Evolutionary conservation across 495 filamentous ascomycete genomes (phyloP).

Genomic region (Hypoxylon cercidicola): DNA sequence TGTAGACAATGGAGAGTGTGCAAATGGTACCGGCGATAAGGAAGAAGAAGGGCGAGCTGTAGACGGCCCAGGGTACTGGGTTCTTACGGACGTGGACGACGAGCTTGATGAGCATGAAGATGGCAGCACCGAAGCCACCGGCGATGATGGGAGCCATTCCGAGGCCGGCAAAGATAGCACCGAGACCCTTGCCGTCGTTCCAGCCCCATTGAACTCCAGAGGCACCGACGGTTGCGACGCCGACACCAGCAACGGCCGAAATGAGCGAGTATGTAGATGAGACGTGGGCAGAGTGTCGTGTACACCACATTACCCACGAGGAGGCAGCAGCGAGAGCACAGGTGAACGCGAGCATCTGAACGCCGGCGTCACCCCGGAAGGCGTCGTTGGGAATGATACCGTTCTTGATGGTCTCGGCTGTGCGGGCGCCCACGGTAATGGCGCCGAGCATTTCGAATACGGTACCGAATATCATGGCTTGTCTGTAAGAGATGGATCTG

Average conservation of each 20-base stretch:
- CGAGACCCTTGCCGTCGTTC: slow-evolving; percentile 68
- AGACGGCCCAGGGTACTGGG: slow-evolving; percentile 66
- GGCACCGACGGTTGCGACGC: slow-evolving; percentile 68
- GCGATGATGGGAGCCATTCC: slow-evolving; percentile 70
- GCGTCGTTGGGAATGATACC: slow-evolving; percentile 63
- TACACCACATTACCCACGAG: slow-evolving; percentile 67
- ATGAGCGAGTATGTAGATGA: slow-evolving; percentile 73
- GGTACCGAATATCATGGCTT: slow-evolving; percentile 71
- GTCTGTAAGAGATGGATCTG: slow-evolving; percentile 68
- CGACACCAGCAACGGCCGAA: slow-evolving; percentile 70
- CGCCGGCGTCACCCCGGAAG: slow-evolving; percentile 63
- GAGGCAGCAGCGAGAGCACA: slow-evolving; percentile 65
- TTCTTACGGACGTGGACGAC: slow-evolving; percentile 67
- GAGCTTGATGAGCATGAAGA: slow-evolving; percentile 71
- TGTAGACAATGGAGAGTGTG: slow-evolving; percentile 71
- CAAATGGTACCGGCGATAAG: slow-evolving; percentile 66
- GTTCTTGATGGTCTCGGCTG: slow-evolving; percentile 69
- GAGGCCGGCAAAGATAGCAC: slow-evolving; percentile 69
- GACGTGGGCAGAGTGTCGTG: slow-evolving; percentile 67
- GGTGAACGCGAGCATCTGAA: slow-evolving; percentile 70
- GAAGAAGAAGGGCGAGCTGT: slow-evolving; percentile 68
- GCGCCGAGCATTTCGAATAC: slow-evolving; percentile 70
- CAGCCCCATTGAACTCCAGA: slow-evolving; percentile 69
- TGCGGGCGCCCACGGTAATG: slow-evolving; percentile 68
- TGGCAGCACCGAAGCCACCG: slow-evolving; percentile 63